Evolutionary conservation across 2,329 filamentous ascomycete species (phyloP), one percentile per base, ranked within the genome.

Genomic region (Colletotrichum australisinense): DNA sequence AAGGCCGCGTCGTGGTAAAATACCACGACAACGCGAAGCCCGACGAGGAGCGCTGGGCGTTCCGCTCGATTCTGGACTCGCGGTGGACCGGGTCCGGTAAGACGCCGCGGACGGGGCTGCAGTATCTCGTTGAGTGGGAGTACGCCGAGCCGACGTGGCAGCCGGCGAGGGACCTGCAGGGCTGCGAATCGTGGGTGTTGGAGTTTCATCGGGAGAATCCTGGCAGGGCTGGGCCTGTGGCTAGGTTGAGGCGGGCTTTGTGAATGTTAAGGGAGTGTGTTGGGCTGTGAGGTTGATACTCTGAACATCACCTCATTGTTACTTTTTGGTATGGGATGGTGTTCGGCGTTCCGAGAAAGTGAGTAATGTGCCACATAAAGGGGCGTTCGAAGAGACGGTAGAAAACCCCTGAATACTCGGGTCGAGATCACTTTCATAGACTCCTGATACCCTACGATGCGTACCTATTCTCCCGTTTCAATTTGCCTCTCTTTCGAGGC

Each of bases 61-160:
- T 73, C n/a, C 69, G 28, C 24, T 12, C 59, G 14, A 69, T 73
- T 12, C 55, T 73, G 12, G 66, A 73, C 28, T 73, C 70, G 19
- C 64, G 35, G 8, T 70, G 67, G 59, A 16, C 46, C 14, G 70
- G 70, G 55, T n/a, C 46, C 14, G 70, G 70, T 3, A 73, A 65
- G 32, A 60, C 14, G n/a, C 53, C 67, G 12, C 55, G 42, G 32
- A 70, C 70, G 8, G 60, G 70, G 14, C 53, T 73, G 32, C 53
- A 65, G 30, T 73, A 70, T 30, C 55, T 73, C 16, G 46, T 73
- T 8, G 70, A 70, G n/a, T 70, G 70, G 70, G 60, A 70, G 32
- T 70, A 70, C n/a, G 70, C 70, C 3, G 55, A 73, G 24, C 60
- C 67, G n/a, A 60, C 70, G 22, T 73, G 70, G 70, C 70, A 73